Percentiles rank a stretch among this genome's conserved stretches.
Evolutionary conservation across 169 alveolate genomes (phyloP).

Genomic region (Plasmodium knowlesi): DNA sequence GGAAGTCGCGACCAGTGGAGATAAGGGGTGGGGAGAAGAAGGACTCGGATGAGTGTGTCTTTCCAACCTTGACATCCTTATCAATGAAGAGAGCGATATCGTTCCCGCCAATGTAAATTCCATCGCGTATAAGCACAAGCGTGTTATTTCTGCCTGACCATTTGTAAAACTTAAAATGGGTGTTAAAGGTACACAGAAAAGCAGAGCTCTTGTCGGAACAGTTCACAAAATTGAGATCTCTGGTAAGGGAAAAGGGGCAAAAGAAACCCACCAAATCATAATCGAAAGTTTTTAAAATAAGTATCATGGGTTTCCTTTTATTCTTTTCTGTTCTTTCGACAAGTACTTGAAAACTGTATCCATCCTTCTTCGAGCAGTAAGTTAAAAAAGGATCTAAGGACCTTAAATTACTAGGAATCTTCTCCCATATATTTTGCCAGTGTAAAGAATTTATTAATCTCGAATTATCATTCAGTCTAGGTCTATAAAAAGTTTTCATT

Average conservation of each 20-base stretch:
- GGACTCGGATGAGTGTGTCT: conserved; percentile 54
- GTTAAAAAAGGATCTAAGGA: conserved; percentile 48
- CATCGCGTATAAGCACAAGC: conserved; percentile 45
- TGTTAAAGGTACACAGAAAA: conserved; percentile 54
- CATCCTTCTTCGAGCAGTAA: conserved; percentile 36
- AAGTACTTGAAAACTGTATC: conserved; percentile 32
- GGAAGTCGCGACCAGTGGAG: conserved; percentile 34
- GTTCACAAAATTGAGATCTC: conserved; percentile 59
- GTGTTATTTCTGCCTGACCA: conserved; percentile 73
- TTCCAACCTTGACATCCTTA: conserved; percentile 47
- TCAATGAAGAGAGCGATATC: conserved; percentile 59
- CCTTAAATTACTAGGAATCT: conserved; percentile 63
- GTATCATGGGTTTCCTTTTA: conserved; percentile 72
- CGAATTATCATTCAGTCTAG: conserved; percentile 77
- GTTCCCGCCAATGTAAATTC: conserved; percentile 67
- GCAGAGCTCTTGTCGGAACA: conserved; percentile 56
- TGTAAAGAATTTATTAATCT: conserved; percentile 74
- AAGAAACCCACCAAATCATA: conserved; percentile 59
- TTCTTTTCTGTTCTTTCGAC: conserved; percentile 61
- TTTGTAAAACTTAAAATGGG: conserved; percentile 43
- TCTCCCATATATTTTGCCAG: conserved; percentile 84
- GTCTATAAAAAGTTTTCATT: conserved; percentile 83
- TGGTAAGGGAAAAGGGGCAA: conserved; percentile 65
- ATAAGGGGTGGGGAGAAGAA: conserved; percentile 51
- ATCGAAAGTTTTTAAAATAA: conserved; percentile 53